Percentiles rank a stretch among this genome's conserved stretches.
Conservation (phyloP, 345 rosid genomes). For the Sonneratia alba region DNA sequence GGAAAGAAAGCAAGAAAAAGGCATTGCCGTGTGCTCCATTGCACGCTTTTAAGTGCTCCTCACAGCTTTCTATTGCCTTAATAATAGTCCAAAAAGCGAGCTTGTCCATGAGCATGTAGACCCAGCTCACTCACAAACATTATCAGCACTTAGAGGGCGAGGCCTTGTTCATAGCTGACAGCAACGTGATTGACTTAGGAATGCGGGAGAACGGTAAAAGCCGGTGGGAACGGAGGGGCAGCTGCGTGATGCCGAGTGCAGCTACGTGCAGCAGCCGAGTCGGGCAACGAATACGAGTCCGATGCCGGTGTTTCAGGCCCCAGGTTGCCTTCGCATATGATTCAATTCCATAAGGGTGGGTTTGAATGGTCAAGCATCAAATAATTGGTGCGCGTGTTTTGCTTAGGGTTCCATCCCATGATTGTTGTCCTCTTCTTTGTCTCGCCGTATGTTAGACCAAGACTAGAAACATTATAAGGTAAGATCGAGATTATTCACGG, state of each 20-base stretch:
- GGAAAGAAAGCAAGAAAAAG: not conserved
- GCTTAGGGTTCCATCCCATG: constrained; percentile 8
- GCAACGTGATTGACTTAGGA: too few relatives aligned
- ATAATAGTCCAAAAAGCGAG: not conserved
- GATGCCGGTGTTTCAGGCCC: too few relatives aligned
- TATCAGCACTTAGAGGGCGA: too few relatives aligned
- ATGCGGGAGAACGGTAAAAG: too few relatives aligned
- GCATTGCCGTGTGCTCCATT: not conserved
- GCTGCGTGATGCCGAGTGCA: too few relatives aligned
- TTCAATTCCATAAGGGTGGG: not conserved
- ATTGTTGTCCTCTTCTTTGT: not conserved
- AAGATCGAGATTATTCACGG: too few relatives aligned
- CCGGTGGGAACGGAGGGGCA: too few relatives aligned
- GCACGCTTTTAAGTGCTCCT: not conserved
- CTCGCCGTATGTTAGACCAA: too few relatives aligned
- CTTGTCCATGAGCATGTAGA: not conserved
- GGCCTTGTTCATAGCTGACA: too few relatives aligned
- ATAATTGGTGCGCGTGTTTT: constrained; percentile 12
- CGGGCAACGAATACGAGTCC: too few relatives aligned
- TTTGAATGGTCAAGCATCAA: constrained; percentile 16
- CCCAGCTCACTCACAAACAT: not conserved
- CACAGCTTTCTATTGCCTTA: not conserved
- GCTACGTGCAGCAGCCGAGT: too few relatives aligned
- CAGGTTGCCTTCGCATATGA: not conserved
- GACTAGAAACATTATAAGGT: too few relatives aligned